Percentiles rank a stretch among this genome's conserved stretches.
Evolutionary conservation across 805 yeast species (phyloP).

Genomic region (Cyberlindnera japonica): DNA sequence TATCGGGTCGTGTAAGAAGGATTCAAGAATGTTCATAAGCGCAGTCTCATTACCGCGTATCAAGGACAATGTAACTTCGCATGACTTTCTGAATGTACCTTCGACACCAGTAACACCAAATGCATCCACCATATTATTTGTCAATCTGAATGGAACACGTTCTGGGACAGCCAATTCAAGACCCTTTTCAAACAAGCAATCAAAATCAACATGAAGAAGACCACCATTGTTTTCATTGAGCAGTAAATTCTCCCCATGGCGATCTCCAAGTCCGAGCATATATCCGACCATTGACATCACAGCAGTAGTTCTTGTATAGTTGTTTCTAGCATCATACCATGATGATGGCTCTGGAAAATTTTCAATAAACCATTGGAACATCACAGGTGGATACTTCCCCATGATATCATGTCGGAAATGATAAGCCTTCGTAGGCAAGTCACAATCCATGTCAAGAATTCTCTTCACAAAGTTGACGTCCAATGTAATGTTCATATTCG

Average conservation of each 20-base stretch:
- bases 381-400: conserved; percentile 55
- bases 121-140: conserved; percentile 86
- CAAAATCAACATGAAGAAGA: conserved; percentile 92
- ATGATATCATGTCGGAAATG: conserved; percentile 33
- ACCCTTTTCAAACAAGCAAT: conserved; percentile 88
- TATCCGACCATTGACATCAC: conserved; percentile 98
- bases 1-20: conserved; percentile 88
- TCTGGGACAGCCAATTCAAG: conserved; percentile 79
- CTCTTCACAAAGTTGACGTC: conserved; percentile 27
- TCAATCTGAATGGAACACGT: conserved; percentile 88
- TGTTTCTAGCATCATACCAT: conserved; percentile 80
- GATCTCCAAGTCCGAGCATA: conserved; percentile 89
- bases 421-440: conserved; percentile 31
- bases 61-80: conserved; percentile 76
- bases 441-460: conserved; percentile 26
- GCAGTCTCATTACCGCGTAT: conserved; percentile 78
- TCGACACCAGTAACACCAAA: conserved; percentile 85
- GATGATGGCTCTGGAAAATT: conserved; percentile 83
- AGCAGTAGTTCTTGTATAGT: conserved; percentile 75
- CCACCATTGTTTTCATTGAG: conserved; percentile 71
- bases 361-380: conserved; percentile 85
- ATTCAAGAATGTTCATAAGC: conserved; percentile 85
- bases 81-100: conserved; percentile 80
- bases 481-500: conserved; percentile 36
- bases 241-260: conserved; percentile 91